Evolutionary conservation across 2,329 filamentous ascomycete species (phyloP).

Genomic region (Talaromyces islandicus): DNA sequence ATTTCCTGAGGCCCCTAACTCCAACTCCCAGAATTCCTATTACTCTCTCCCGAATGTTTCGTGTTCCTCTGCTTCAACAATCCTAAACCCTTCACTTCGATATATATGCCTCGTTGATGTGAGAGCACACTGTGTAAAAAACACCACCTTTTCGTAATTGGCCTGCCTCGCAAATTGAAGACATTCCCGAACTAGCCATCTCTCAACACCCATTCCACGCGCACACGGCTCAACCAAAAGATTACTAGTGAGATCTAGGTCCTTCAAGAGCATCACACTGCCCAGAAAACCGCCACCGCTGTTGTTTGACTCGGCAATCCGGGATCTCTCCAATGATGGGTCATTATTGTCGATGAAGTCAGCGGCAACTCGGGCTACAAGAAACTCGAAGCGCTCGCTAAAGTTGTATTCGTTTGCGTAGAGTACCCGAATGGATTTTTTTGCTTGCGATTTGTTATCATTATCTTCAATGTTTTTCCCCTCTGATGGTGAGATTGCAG

Average conservation of each 20-base stretch:
- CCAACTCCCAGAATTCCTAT: conserved; percentile 19
- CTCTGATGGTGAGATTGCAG: neutral
- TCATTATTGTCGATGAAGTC: conserved; percentile 20
- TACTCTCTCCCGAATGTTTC: conserved; percentile 15
- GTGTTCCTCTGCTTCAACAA: conserved; percentile 16
- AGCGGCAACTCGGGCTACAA: conserved; percentile 15
- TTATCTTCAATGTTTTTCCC: neutral
- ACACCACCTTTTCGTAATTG: conserved; percentile 16
- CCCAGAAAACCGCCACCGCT: conserved; percentile 14
- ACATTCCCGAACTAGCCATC: conserved; percentile 16
- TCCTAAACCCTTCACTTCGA: conserved; percentile 17
- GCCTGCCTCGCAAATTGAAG: conserved; percentile 17
- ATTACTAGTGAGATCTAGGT: conserved; percentile 9
- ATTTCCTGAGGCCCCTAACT: neutral
- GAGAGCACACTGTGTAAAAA: conserved; percentile 21
- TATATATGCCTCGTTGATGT: conserved; percentile 17
- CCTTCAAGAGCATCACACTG: conserved; percentile 20
- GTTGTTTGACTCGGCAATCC: conserved; percentile 19
- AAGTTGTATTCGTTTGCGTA: conserved; percentile 19
- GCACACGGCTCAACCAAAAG: conserved; percentile 20
- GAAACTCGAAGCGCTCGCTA: conserved; percentile 15
- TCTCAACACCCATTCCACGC: conserved; percentile 18
- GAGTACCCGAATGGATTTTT: conserved; percentile 21
- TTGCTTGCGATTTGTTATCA: neutral
- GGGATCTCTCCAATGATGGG: conserved; percentile 17